These are phyloP conservation scores for Candida railenensis DNA, from an alignment of 805 yeast species.

Conservation along the genomic window DNA sequence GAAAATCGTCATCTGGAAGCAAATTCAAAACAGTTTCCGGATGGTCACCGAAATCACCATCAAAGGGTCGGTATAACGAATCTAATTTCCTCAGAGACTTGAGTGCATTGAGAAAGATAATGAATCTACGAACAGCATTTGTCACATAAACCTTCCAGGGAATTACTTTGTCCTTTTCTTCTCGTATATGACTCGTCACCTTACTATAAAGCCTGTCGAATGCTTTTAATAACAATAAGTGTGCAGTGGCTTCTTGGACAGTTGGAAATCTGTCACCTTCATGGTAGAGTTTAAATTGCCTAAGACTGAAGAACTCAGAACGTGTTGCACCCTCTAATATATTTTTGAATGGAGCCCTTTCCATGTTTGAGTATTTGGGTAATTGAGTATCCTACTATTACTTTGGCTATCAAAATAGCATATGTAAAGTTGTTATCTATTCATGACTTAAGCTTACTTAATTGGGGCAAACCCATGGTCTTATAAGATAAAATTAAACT, in stretches of 20 bases:
- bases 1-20: not conserved
- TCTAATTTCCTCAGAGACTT: conserved; percentile 3
- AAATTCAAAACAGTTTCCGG: no score
- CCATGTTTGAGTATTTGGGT: no score
- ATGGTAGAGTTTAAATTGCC: not conserved
- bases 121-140: conserved; percentile 20
- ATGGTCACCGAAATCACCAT: no score
- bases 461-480: no score
- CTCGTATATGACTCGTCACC: not conserved
- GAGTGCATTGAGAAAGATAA: conserved; percentile 17
- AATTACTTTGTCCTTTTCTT: conserved; percentile 6
- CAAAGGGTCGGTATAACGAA: no score
- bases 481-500: no score
- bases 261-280: not conserved
- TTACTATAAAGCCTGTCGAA: not conserved
- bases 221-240: not conserved
- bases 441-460: no score
- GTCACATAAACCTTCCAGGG: conserved; percentile 23
- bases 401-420: no score
- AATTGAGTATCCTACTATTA: no score
- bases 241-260: not conserved
- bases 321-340: not conserved
- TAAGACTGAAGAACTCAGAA: not conserved
- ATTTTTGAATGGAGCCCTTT: not conserved
- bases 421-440: no score